A percentile compares a stretch with the other conserved stretches of the same genome.
Evolutionary conservation across 2,329 filamentous ascomycete genomes (phyloP).

Genomic region (Tricladium varicosporioides): DNA sequence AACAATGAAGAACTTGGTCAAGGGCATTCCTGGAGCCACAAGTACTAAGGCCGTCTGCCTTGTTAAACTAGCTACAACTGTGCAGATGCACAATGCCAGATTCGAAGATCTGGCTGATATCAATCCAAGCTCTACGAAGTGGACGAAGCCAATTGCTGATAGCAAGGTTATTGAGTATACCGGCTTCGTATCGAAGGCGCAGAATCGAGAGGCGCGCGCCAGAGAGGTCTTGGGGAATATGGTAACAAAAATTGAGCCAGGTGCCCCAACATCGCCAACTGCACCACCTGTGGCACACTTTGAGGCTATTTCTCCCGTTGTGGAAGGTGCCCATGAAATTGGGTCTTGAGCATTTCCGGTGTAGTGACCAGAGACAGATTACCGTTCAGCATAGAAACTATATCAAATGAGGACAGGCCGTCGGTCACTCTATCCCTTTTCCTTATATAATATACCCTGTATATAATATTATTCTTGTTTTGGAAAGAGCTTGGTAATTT

Average conservation of each 20-base stretch:
- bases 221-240: background rate
- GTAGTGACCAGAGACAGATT: too few relatives aligned
- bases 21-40: background rate
- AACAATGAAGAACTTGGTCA: background rate
- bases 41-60: background rate
- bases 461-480: too few relatives aligned
- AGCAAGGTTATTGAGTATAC: background rate
- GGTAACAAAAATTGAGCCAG: background rate
- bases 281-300: too few relatives aligned
- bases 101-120: background rate
- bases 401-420: too few relatives aligned
- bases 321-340: too few relatives aligned
- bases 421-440: too few relatives aligned
- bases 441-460: too few relatives aligned
- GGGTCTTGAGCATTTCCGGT: too few relatives aligned
- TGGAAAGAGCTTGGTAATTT: too few relatives aligned
- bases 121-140: background rate
- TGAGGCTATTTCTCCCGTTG: too few relatives aligned
- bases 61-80: background rate
- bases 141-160: background rate
- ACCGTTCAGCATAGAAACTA: too few relatives aligned
- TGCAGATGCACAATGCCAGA: background rate
- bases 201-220: background rate
- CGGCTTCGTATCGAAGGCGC: background rate
- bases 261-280: background rate